Evolutionary conservation across 495 filamentous ascomycete species (phyloP), one percentile per base, ranked within the genome.

Genomic region (Aspergillus cavernicola): DNA sequence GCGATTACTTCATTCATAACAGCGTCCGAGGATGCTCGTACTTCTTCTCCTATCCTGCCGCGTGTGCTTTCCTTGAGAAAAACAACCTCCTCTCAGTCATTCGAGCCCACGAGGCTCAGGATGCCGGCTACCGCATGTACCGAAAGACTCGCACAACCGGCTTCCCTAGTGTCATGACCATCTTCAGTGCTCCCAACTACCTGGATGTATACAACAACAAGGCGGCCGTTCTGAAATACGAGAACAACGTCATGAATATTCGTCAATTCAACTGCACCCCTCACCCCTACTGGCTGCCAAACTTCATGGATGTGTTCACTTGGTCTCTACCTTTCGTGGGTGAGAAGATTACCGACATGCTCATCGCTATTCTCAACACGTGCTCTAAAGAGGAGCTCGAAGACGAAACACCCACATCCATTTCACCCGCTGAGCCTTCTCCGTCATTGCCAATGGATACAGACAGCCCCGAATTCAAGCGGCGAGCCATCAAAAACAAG

Each of bases 131-230:
- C 67, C 85, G 93, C 60, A 98, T 98, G 93, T 98, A 98, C 71
- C 81, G 93, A 50, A 98, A 98, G 80, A 98, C 93, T 1, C 83
- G 91, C 28, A 97, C 95, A 0, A 98, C 93, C 12, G 93, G 93
- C 2, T 98, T 98, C 77, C 93, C 93, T 9, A 96, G 92, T 71
- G 93, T 98, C 50, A 98, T 98, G 93, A 98, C 93, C 37, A 98
- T 98, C 66, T 98, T 98, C 80, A 97, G 92, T 42, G 93, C 93
- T 4, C 93, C 93, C 19, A 98, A 98, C 66, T 97, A 98, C 66
- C 80, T 98, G 56, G 93, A 98, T 66, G 91, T 98, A n/a, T 98
- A 98, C 76, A 98, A 98, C 82, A 98, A 98, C 82, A 98, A 98
- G 73, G 93, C 93, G 0, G 93, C 93, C 0, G 93, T 98, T 18